phyloP scores from a whole-genome alignment of 768 basidiomycete genomes.

The Tylopilus rubrobrunneus region DNA sequence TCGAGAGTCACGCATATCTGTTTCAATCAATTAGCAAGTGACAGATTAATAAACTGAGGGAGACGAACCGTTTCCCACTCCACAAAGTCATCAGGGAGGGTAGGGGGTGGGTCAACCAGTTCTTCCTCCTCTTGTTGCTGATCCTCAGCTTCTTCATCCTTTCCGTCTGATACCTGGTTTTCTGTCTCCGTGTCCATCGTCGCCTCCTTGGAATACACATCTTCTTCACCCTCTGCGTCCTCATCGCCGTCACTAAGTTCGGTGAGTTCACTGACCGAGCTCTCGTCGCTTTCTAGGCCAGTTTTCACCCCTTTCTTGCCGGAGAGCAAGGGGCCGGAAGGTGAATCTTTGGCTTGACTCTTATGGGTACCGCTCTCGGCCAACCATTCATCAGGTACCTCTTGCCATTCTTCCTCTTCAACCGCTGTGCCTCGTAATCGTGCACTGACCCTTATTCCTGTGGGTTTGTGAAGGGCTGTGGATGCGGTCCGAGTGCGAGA shows the following conservation, averaged over 20 bases:
- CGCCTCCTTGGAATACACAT: not conserved
- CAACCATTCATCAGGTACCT: constrained; percentile 74
- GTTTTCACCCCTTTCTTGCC: constrained; percentile 35
- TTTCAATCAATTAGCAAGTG: not conserved
- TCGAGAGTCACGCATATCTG: constrained; percentile 79
- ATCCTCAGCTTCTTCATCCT: constrained; percentile 3
- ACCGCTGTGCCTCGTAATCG: constrained; percentile 52
- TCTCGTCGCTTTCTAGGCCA: constrained; percentile 59
- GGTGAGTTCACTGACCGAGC: constrained; percentile 70
- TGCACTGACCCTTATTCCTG: constrained; percentile 64
- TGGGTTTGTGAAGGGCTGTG: constrained; percentile 27
- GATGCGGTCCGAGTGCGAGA: constrained; percentile 13
- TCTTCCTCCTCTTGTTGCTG: constrained; percentile 1
- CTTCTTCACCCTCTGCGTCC: constrained; percentile 20
- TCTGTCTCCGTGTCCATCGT: constrained; percentile 1
- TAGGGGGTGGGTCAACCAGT: not conserved
- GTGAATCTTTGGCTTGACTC: constrained; percentile 9
- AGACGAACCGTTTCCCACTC: constrained; percentile 88
- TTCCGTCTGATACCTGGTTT: not conserved
- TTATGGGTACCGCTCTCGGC: constrained; percentile 17
- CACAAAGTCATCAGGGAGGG: constrained; percentile 51
- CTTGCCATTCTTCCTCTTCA: constrained; percentile 72
- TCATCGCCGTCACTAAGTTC: constrained; percentile 56
- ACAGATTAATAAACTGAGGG: not conserved
- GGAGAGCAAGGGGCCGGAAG: constrained; percentile 5